Percentiles rank a stretch among this genome's conserved stretches.
phyloP scores from a whole-genome alignment of 768 basidiomycete genomes.

The Phylloporus arenicola region DNA sequence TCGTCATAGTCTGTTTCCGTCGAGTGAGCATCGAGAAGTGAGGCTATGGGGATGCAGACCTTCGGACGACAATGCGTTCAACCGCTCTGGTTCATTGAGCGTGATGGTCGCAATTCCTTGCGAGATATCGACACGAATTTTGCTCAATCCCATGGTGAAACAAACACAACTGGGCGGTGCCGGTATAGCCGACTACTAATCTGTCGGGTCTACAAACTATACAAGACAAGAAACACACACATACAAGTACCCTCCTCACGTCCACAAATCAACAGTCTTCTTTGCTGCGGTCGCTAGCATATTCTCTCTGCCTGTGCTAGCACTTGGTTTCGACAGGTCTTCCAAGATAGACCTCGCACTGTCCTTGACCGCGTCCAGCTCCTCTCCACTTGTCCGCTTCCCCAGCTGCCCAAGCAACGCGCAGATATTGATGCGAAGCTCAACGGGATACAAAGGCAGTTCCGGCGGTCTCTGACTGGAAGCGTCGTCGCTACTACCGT shows the following conservation, averaged over 20 bases:
- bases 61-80: slow-evolving; percentile 56
- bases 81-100: slow-evolving; percentile 50
- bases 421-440: slow-evolving; percentile 74
- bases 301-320: slow-evolving; percentile 31
- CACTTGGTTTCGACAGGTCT: slow-evolving; percentile 36
- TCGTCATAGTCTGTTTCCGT: slow-evolving; percentile 50
- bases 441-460: slow-evolving; percentile 53
- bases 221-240: not conserved
- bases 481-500: slow-evolving; percentile 26
- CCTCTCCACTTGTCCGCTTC: slow-evolving; percentile 45
- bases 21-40: not conserved
- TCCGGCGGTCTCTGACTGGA: slow-evolving; percentile 38
- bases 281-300: slow-evolving; percentile 37
- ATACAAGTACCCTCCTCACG: slow-evolving; percentile 7
- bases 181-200: slow-evolving; percentile 9
- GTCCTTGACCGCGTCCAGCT: slow-evolving; percentile 47
- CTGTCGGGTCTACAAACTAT: not conserved
- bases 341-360: slow-evolving; percentile 46
- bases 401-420: slow-evolving; percentile 63
- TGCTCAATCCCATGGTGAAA: slow-evolving; percentile 30
- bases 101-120: slow-evolving; percentile 65
- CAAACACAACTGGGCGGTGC: not conserved
- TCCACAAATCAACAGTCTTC: slow-evolving; percentile 40
- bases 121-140: slow-evolving; percentile 43
- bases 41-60: slow-evolving; percentile 30